Percentiles rank a stretch among this genome's conserved stretches.
Evolutionary conservation across 2,329 filamentous ascomycete genomes (phyloP).

Genomic region (Fusarium hainanense): DNA sequence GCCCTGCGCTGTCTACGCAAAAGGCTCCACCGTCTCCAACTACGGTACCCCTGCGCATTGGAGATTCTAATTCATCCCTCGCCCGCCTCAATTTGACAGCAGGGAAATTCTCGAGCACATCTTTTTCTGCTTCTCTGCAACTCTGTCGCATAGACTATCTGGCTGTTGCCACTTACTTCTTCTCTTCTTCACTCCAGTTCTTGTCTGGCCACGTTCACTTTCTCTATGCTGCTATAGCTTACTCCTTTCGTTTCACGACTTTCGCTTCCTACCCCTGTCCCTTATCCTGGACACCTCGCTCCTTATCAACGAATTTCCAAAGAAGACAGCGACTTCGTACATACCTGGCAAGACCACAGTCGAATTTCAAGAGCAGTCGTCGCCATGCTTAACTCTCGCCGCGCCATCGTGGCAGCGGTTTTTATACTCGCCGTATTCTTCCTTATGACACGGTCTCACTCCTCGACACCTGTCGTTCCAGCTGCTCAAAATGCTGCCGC

Average conservation of each 20-base stretch:
- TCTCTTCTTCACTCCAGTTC: slow-evolving; percentile 25
- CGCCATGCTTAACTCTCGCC: slow-evolving; percentile 81
- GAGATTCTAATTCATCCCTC: slow-evolving; percentile 37
- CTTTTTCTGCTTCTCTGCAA: slow-evolving; percentile 22
- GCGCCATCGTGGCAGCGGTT: slow-evolving; percentile 77
- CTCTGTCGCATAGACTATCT: slow-evolving; percentile 22
- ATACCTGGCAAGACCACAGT: slow-evolving; percentile 29
- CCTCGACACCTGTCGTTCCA: slow-evolving; percentile 38
- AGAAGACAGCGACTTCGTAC: slow-evolving; percentile 28
- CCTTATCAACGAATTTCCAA: slow-evolving; percentile 33
- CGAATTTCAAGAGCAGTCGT: slow-evolving; percentile 50
- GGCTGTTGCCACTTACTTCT: slow-evolving; percentile 15
- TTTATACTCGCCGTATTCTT: slow-evolving; percentile 76
- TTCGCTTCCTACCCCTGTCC: slow-evolving; percentile 29
- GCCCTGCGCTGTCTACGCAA: not conserved
- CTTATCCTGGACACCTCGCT: slow-evolving; percentile 34
- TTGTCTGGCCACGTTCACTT: slow-evolving; percentile 32
- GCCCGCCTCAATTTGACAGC: slow-evolving; percentile 25
- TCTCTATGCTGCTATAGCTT: slow-evolving; percentile 38
- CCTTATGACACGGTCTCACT: slow-evolving; percentile 72
- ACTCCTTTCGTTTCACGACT: slow-evolving; percentile 32
- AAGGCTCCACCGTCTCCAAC: slow-evolving; percentile 41
- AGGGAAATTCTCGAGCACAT: slow-evolving; percentile 26
- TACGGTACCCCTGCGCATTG: slow-evolving; percentile 40
- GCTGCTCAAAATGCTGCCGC: slow-evolving; percentile 31